A percentile compares a stretch with the other conserved stretches of the same genome.
These are phyloP conservation scores for Bipolaris bicolor DNA, from an alignment of 2,329 filamentous ascomycete genomes.

Conservation along the genomic window DNA sequence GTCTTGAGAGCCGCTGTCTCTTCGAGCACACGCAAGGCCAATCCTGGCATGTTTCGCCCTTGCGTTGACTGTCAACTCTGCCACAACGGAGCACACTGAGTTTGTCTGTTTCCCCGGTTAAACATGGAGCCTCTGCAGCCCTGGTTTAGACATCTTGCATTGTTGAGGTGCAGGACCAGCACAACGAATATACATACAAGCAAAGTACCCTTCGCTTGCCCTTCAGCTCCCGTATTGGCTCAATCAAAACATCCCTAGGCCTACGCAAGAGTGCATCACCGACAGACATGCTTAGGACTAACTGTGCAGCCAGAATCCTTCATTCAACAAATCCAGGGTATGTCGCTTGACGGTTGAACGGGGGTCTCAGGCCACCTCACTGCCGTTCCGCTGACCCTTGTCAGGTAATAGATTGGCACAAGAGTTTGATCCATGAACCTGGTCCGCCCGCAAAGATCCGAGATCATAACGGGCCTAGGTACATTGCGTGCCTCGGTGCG, in stretches of 20 bases:
- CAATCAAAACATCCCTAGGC: neutral
- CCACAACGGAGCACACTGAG: neutral
- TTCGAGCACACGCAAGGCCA: neutral
- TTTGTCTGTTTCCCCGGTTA: neutral
- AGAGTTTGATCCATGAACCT: constrained; percentile 21
- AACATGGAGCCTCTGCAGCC: constrained; percentile 1
- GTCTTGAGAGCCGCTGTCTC: neutral
- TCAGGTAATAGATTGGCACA: constrained; percentile 16
- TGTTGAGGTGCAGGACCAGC: constrained; percentile 14
- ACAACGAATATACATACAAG: constrained; percentile 6
- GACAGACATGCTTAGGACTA: constrained; percentile 5
- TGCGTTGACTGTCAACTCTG: neutral
- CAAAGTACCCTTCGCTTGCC: constrained; percentile 5
- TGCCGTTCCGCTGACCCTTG: constrained; percentile 16
- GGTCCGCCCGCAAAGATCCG: constrained; percentile 22
- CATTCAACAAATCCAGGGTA: constrained; percentile 5
- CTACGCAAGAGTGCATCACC: constrained; percentile 4
- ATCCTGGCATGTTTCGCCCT: neutral
- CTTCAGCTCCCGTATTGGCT: neutral
- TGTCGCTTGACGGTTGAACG: constrained; percentile 6
- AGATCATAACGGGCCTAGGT: constrained; percentile 17
- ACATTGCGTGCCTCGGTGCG: constrained; percentile 11
- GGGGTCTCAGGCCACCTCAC: constrained; percentile 7
- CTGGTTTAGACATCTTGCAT: constrained; percentile 6
- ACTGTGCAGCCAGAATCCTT: constrained; percentile 4